phyloP scores from a whole-genome alignment of 106 monocot species.

The Vanilla planifolia region DNA sequence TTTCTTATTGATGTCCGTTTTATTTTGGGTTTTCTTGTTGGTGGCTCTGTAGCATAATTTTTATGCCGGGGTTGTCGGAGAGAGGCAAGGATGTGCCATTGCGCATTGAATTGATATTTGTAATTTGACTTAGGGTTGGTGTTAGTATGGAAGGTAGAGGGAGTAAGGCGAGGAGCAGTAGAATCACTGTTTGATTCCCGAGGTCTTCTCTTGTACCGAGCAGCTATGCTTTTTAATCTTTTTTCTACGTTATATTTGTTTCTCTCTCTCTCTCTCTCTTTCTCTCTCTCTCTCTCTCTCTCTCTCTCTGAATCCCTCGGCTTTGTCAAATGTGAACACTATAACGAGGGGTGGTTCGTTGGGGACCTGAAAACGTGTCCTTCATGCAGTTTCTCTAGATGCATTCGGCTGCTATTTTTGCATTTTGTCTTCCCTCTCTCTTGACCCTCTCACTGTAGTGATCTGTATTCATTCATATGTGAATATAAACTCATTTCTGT shows the following conservation, averaged over 20 bases:
- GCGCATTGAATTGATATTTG: conserved; percentile 8
- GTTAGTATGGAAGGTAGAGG: background rate
- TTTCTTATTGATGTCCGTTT: background rate
- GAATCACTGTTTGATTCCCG: conserved; percentile 1
- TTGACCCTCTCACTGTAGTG: no score
- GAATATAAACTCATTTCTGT: no score
- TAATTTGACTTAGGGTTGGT: background rate
- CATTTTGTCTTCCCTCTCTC: no score
- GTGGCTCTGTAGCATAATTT: background rate
- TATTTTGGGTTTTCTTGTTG: conserved; percentile 1
- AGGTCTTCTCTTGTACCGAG: no score
- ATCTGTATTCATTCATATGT: no score
- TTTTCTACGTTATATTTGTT: no score
- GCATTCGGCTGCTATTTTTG: no score
- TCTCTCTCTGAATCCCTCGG: background rate
- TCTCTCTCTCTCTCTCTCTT: background rate
- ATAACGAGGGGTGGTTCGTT: no score
- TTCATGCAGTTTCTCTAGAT: no score
- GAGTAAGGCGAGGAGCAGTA: background rate
- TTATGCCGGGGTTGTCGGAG: background rate
- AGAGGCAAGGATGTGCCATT: conserved; percentile 4
- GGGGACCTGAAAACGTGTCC: no score
- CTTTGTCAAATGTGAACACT: background rate
- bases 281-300: background rate
- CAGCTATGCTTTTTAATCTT: no score